Conservation (phyloP, 2,329 filamentous ascomycete species). For the Xylariaceae sp. region DNA sequence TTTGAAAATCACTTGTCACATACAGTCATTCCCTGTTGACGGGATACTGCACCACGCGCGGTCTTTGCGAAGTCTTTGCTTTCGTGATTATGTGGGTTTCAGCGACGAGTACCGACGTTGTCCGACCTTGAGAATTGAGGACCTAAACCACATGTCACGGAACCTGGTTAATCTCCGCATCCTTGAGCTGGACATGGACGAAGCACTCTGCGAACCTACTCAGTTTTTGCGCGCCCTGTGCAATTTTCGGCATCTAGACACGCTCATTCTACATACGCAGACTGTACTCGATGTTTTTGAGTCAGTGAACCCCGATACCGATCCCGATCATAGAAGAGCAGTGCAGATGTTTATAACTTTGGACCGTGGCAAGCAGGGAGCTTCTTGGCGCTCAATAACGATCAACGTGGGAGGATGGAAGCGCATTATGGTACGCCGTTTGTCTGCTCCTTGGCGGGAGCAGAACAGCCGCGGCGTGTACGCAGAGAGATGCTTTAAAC, state of each 20-base stretch:
- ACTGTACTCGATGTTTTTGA: slow-evolving; percentile 45
- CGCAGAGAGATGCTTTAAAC: slow-evolving; percentile 54
- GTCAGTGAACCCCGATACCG: slow-evolving; percentile 32
- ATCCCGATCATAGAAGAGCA: slow-evolving; percentile 47
- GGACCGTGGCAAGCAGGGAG: slow-evolving; percentile 36
- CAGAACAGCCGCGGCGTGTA: slow-evolving; percentile 50
- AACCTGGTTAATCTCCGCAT: slow-evolving; percentile 43
- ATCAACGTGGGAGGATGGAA: slow-evolving; percentile 57
- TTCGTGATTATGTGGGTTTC: slow-evolving; percentile 55
- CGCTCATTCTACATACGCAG: slow-evolving; percentile 52
- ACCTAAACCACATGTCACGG: slow-evolving; percentile 43
- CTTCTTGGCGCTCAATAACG: slow-evolving; percentile 49
- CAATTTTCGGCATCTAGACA: slow-evolving; percentile 47
- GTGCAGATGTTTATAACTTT: slow-evolving; percentile 44
- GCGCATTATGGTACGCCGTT: slow-evolving; percentile 50
- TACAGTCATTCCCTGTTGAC: slow-evolving; percentile 47
- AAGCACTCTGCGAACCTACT: slow-evolving; percentile 41
- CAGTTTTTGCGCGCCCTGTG: slow-evolving; percentile 48
- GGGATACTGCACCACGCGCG: slow-evolving; percentile 47
- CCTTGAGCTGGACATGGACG: slow-evolving; percentile 56
- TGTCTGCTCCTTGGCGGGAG: slow-evolving; percentile 48
- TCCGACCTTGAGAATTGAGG: slow-evolving; percentile 47
- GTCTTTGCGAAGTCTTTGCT: slow-evolving; percentile 47
- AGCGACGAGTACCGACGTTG: slow-evolving; percentile 49
- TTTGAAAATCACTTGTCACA: slow-evolving; percentile 51